These are phyloP conservation scores for Fusarium longipes DNA, from an alignment of 2,329 filamentous ascomycete genomes.

Conservation along the genomic window DNA sequence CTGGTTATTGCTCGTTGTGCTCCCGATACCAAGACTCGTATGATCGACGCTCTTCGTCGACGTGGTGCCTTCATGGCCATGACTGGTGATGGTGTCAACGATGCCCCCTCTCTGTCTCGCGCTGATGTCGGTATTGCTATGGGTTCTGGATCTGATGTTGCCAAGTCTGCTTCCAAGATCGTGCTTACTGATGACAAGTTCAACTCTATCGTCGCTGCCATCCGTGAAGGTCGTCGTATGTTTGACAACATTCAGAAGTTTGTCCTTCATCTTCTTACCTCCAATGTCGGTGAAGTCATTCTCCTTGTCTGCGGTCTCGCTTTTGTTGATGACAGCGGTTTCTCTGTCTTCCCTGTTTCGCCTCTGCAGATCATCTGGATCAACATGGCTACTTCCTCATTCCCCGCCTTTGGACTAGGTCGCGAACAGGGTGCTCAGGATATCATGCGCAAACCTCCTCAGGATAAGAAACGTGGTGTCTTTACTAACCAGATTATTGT, in stretches of 20 bases:
- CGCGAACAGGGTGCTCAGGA: constrained; percentile 80
- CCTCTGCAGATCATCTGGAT: constrained; percentile 93
- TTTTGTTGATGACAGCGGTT: constrained; percentile 77
- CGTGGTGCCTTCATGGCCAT: constrained; percentile 82
- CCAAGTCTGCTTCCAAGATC: constrained; percentile 84
- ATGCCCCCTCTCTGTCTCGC: constrained; percentile 81
- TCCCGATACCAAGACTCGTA: constrained; percentile 87
- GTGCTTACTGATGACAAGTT: constrained; percentile 91
- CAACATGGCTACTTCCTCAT: constrained; percentile 90
- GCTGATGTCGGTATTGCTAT: constrained; percentile 91
- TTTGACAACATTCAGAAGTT: constrained; percentile 94
- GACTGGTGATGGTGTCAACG: constrained; percentile 91
- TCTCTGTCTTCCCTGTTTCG: constrained; percentile 87
- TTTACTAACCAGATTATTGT: constrained; percentile 82
- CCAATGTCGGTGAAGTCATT: constrained; percentile 87
- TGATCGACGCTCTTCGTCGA: constrained; percentile 88
- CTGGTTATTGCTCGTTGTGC: constrained; percentile 87
- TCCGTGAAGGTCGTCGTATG: constrained; percentile 84
- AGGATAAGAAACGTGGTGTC: constrained; percentile 73
- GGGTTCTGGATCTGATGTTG: constrained; percentile 88
- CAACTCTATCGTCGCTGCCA: constrained; percentile 84
- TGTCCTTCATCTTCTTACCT: constrained; percentile 80
- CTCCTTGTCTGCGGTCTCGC: constrained; percentile 83
- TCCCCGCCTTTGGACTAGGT: constrained; percentile 89
- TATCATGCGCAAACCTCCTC: constrained; percentile 83